A percentile compares a stretch with the other conserved stretches of the same genome.
These are phyloP conservation scores for Nakaseomyces kungkrabaensis DNA, from an alignment of 1,139 yeast genomes.

Conservation along the genomic window DNA sequence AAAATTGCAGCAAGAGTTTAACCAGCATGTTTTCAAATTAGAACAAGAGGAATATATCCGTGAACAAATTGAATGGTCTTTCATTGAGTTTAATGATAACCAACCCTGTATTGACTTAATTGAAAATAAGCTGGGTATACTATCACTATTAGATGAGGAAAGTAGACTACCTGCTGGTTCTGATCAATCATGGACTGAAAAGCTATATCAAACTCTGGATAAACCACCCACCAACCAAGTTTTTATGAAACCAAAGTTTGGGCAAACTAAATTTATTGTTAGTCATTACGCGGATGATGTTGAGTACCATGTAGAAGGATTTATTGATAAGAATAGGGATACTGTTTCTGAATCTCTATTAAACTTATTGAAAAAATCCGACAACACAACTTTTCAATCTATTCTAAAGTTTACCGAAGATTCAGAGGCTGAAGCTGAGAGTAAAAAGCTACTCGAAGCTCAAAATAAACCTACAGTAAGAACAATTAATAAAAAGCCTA, in stretches of 20 bases:
- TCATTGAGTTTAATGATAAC: constrained; percentile 92
- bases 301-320: constrained; percentile 86
- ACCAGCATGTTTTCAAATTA: constrained; percentile 92
- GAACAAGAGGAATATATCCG: constrained; percentile 93
- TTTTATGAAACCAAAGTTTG: constrained; percentile 91
- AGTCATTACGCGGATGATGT: constrained; percentile 96
- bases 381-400: constrained; percentile 53
- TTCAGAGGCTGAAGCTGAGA: constrained; percentile 33
- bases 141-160: constrained; percentile 89
- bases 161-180: constrained; percentile 91
- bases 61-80: constrained; percentile 95
- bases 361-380: constrained; percentile 68
- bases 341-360: constrained; percentile 95
- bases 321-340: constrained; percentile 95
- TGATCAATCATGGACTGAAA: constrained; percentile 88
- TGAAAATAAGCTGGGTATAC: constrained; percentile 82
- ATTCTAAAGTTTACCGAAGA: constrained; percentile 46
- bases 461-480: constrained; percentile 29
- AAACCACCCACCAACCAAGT: constrained; percentile 71
- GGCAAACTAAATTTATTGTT: constrained; percentile 85
- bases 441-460: constrained; percentile 37
- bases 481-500: constrained; percentile 68
- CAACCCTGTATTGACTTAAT: constrained; percentile 95
- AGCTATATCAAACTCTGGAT: constrained; percentile 79
- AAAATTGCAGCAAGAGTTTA: constrained; percentile 93